Evolutionary conservation across 306 rosid genomes (phyloP), one percentile per base, ranked within the genome.

Genomic region (Quercus variabilis): DNA sequence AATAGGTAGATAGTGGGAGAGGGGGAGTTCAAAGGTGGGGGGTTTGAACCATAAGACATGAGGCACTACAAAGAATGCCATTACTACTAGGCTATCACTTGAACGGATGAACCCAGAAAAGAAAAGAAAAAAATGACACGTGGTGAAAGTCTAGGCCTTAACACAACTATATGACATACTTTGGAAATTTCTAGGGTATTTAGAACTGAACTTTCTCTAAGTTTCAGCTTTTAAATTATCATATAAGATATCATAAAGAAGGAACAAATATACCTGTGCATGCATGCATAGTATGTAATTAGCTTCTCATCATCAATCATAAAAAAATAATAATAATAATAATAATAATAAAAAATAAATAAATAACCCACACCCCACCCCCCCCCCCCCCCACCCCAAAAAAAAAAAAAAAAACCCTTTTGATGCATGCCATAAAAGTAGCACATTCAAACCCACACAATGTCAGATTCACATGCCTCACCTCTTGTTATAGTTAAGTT

Each of bases 401-500:
- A 26, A 26, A 26, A 26, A 58, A 73, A 59, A 55, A 19, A 51
- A 38, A 69, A 69, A 17, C 49, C 55, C 74, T 41, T 69, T 59
- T 17, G 56, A 55, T 68, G 43, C 67, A 72, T 57, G 46, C 33
- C 21, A 78, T 58, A 76, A 30, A 52, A 79, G 80, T 73, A 75
- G 19, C 46, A 75, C 73, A 74, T 71, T 73, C 76, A 75, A 58
- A 35, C 31, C 80, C 43, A 79, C 79, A 79, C 23, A 74, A 73
- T 73, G 63, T n/a, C 41, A 33, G 41, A 26, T 25, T 67, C 5
- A 49, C 73, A 54, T 5, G 74, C 57, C 89, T 86, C 70, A 93
- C 99, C 99, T 95, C 85, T 82, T 85, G 84, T 51, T 74, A 78
- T 95, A 95, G 55, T 88, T 87, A 49, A 78, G 90, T 87, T 93